These are phyloP conservation scores for Fusarium zealandicum DNA, from an alignment of 2,329 filamentous ascomycete species.

Conservation along the genomic window DNA sequence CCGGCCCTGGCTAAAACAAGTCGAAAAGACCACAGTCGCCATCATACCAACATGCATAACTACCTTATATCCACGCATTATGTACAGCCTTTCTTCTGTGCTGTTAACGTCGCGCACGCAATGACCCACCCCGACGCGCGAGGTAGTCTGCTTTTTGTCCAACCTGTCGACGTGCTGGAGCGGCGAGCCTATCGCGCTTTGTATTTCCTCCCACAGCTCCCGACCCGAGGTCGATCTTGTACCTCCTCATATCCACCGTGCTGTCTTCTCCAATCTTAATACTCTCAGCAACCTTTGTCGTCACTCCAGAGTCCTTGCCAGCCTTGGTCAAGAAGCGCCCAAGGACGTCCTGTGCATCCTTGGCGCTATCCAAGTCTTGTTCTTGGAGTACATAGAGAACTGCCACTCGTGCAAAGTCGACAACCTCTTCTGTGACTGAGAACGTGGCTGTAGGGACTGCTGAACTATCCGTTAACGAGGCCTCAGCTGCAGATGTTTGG, in stretches of 20 bases:
- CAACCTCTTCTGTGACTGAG: conserved; percentile 59
- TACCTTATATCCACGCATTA: conserved; percentile 33
- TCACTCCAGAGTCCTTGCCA: conserved; percentile 37
- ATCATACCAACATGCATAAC: conserved; percentile 27
- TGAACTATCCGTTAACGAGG: conserved; percentile 16
- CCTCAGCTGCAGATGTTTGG: conserved; percentile 14
- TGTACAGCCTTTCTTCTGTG: conserved; percentile 31
- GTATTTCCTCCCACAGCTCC: conserved; percentile 40
- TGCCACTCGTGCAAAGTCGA: conserved; percentile 70
- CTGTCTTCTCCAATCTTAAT: conserved; percentile 54
- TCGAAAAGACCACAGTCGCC: conserved; percentile 23
- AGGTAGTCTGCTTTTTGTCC: background rate
- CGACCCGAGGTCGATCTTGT: conserved; percentile 51
- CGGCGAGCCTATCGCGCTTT: conserved; percentile 28
- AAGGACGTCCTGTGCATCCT: conserved; percentile 60
- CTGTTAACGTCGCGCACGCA: conserved; percentile 3
- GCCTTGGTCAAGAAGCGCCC: conserved; percentile 62
- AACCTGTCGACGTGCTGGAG: background rate
- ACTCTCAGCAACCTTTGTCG: conserved; percentile 51
- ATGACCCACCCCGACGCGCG: conserved; percentile 18
- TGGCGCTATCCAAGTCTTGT: conserved; percentile 57
- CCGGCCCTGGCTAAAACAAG: conserved; percentile 19
- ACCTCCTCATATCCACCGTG: conserved; percentile 59
- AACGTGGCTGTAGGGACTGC: conserved; percentile 47
- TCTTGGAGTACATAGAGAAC: conserved; percentile 69